These are phyloP conservation scores for Wickerhamomyces queroliae DNA, from an alignment of 805 yeast species.

Conservation along the genomic window DNA sequence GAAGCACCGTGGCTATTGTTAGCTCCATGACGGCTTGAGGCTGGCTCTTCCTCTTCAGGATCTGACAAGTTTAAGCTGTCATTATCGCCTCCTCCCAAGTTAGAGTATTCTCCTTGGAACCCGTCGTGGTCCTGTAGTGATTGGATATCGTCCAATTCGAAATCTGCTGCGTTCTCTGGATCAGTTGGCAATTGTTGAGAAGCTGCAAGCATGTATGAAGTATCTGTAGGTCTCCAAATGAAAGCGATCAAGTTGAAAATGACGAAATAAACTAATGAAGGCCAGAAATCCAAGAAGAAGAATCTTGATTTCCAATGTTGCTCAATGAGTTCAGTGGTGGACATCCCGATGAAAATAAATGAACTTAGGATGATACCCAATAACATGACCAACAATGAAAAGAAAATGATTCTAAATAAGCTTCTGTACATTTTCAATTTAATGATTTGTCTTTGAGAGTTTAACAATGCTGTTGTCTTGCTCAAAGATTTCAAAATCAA, in stretches of 20 bases:
- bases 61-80: slow-evolving; percentile 19
- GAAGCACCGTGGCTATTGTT: neutral
- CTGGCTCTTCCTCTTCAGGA: slow-evolving; percentile 17
- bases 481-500: slow-evolving; percentile 69
- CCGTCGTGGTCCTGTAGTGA: slow-evolving; percentile 34
- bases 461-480: slow-evolving; percentile 65
- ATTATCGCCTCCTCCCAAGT: slow-evolving; percentile 17
- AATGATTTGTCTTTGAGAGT: slow-evolving; percentile 84
- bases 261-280: slow-evolving; percentile 77
- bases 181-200: slow-evolving; percentile 89
- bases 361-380: slow-evolving; percentile 68
- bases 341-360: slow-evolving; percentile 66
- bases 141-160: slow-evolving; percentile 53
- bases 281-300: slow-evolving; percentile 92
- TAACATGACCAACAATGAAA: slow-evolving; percentile 63
- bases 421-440: slow-evolving; percentile 83
- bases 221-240: slow-evolving; percentile 97
- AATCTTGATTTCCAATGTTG: slow-evolving; percentile 89
- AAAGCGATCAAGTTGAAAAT: slow-evolving; percentile 81
- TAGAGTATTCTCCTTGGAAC: slow-evolving; percentile 27
- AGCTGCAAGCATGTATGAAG: slow-evolving; percentile 90
- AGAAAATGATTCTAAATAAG: slow-evolving; percentile 68
- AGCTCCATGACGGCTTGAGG: too few relatives aligned
- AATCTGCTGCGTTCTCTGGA: slow-evolving; percentile 62
- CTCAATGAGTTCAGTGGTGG: slow-evolving; percentile 72